Conservation (phyloP, 2,329 filamentous ascomycete species). For the Xylariaceae sp. region DNA sequence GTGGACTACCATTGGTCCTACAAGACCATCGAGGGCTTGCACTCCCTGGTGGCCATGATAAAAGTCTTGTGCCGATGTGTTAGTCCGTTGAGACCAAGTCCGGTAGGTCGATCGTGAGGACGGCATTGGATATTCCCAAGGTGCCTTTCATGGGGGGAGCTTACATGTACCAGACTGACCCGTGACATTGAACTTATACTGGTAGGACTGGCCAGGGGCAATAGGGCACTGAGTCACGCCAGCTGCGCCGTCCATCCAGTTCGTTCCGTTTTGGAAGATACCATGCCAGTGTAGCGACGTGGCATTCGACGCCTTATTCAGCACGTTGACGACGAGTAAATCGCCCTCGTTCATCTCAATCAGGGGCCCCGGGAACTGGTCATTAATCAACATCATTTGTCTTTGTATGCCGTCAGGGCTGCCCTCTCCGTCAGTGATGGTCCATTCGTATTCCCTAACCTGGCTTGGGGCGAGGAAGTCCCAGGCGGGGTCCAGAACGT, state of each 20-base stretch:
- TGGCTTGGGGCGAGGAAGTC: slow-evolving; percentile 46
- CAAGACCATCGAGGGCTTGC: slow-evolving; percentile 63
- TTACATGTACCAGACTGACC: slow-evolving; percentile 41
- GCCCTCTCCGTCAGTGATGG: slow-evolving; percentile 51
- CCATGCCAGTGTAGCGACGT: slow-evolving; percentile 74
- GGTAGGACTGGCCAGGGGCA: slow-evolving; percentile 57
- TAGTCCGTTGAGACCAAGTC: slow-evolving; percentile 11
- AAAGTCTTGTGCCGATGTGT: slow-evolving; percentile 31
- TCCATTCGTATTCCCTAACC: slow-evolving; percentile 58
- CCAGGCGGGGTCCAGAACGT: slow-evolving; percentile 56
- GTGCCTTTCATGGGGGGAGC: slow-evolving; percentile 12
- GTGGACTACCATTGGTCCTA: slow-evolving; percentile 60
- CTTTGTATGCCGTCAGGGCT: slow-evolving; percentile 58
- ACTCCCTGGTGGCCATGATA: slow-evolving; percentile 51
- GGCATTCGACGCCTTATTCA: slow-evolving; percentile 62
- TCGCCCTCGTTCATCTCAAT: slow-evolving; percentile 73
- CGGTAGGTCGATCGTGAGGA: background rate
- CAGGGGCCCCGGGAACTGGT: slow-evolving; percentile 67
- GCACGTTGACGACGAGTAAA: slow-evolving; percentile 62
- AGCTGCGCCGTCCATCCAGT: slow-evolving; percentile 67
- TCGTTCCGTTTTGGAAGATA: slow-evolving; percentile 71
- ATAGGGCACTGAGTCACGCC: slow-evolving; percentile 66
- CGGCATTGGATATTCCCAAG: background rate
- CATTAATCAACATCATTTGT: slow-evolving; percentile 67
- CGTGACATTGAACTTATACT: slow-evolving; percentile 63